phyloP scores from a whole-genome alignment of 805 yeast genomes.

The Limtongia smithiae region DNA sequence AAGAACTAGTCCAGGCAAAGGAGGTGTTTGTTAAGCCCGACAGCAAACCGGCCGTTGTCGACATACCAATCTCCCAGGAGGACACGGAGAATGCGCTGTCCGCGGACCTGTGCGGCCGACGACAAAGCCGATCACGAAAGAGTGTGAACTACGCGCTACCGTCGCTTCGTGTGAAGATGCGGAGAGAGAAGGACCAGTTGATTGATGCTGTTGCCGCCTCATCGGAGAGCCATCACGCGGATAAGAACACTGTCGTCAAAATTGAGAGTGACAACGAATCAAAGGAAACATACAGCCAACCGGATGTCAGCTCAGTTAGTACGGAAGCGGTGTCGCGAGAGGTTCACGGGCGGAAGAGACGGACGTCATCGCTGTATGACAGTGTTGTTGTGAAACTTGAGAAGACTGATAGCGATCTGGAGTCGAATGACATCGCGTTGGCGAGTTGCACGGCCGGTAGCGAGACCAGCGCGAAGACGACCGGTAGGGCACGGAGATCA shows the following conservation, averaged over 20 bases:
- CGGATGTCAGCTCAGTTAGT: no score
- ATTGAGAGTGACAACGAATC: constrained; percentile 8
- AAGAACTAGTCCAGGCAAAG: neutral
- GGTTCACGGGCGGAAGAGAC: neutral
- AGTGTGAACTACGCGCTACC: constrained; percentile 66
- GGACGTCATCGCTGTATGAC: neutral
- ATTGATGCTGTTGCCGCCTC: constrained; percentile 52
- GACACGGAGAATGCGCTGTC: no score
- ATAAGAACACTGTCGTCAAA: neutral
- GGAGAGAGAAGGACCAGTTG: constrained; percentile 58
- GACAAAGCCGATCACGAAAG: constrained; percentile 22
- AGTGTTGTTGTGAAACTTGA: no score
- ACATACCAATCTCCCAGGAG: no score
- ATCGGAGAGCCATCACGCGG: constrained; percentile 24
- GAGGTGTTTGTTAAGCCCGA: neutral
- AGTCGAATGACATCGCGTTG: neutral
- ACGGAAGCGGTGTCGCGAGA: no score
- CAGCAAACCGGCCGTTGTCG: no score
- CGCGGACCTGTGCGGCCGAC: constrained; percentile 2
- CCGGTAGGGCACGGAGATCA: no score
- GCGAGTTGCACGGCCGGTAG: no score
- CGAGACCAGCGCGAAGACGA: no score
- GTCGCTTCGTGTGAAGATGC: constrained; percentile 62
- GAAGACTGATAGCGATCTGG: no score
- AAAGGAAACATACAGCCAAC: neutral